Percentiles rank a stretch among this genome's conserved stretches.
Evolutionary conservation across 371 early-diverging fungal genomes (phyloP).

Genomic region (Mucor racemosus): DNA sequence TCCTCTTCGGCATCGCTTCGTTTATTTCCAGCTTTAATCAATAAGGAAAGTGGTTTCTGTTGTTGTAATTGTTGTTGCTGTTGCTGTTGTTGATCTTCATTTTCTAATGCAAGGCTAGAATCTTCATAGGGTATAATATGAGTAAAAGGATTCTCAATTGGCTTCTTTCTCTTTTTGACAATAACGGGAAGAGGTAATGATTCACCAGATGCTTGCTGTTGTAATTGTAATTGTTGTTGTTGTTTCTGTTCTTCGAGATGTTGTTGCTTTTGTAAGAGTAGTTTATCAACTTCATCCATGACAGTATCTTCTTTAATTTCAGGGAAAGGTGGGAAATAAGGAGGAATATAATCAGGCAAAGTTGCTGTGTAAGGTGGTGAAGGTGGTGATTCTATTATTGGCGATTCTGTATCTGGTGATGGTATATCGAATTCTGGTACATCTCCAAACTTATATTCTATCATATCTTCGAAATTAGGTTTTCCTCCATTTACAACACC

Average conservation of each 20-base stretch:
- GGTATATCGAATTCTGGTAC: slow-evolving; percentile 22
- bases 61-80: slow-evolving; percentile 7
- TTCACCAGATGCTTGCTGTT: slow-evolving; percentile 6
- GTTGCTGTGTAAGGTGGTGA: neutral
- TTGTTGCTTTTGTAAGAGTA: slow-evolving; percentile 14
- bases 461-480: slow-evolving; percentile 21
- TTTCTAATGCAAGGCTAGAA: slow-evolving; percentile 39
- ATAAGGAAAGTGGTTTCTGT: slow-evolving; percentile 13
- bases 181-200: slow-evolving; percentile 36
- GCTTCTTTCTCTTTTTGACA: slow-evolving; percentile 45
- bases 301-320: slow-evolving; percentile 34
- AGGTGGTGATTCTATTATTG: neutral
- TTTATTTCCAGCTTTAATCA: neutral
- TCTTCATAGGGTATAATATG: slow-evolving; percentile 59
- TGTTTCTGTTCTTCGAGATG: slow-evolving; percentile 17
- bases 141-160: slow-evolving; percentile 58
- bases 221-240: slow-evolving; percentile 15
- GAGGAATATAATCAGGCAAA: slow-evolving; percentile 44
- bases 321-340: slow-evolving; percentile 52
- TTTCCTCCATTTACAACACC: slow-evolving; percentile 24
- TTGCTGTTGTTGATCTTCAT: slow-evolving; percentile 6
- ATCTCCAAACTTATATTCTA: slow-evolving; percentile 26
- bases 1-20: slow-evolving; percentile 2
- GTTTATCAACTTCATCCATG: slow-evolving; percentile 15
- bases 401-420: neutral